phyloP scores from a whole-genome alignment of 2,329 filamentous ascomycete species.

The Alternaria brassicicola region DNA sequence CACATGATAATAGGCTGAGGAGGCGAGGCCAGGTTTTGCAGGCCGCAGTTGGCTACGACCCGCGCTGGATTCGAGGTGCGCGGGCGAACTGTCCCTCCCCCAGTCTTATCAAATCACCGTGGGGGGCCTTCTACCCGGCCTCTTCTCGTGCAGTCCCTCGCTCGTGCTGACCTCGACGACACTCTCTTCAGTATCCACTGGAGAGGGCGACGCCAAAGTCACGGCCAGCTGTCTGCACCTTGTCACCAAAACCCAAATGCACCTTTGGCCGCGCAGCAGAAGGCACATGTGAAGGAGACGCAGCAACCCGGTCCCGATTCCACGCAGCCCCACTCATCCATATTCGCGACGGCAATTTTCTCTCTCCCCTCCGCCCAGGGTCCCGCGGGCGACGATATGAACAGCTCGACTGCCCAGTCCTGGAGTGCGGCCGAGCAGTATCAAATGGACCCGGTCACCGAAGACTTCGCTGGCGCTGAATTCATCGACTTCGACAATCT shows the following conservation, averaged over 20 bases:
- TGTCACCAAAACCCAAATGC: background rate
- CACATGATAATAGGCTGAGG: constrained; percentile 12
- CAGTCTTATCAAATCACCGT: constrained; percentile 26
- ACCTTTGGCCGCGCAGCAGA: background rate
- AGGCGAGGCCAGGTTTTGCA: constrained; percentile 4
- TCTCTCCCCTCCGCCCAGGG: constrained; percentile 13
- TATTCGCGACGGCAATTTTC: constrained; percentile 16
- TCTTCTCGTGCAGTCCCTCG: constrained; percentile 16
- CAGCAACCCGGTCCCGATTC: constrained; percentile 3
- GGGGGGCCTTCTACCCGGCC: constrained; percentile 18
- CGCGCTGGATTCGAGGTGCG: constrained; percentile 11
- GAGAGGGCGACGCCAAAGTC: constrained; percentile 10
- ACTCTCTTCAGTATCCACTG: constrained; percentile 6
- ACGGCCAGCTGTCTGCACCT: background rate
- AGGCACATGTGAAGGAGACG: constrained; percentile 9
- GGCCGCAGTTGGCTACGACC: background rate
- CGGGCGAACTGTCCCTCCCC: constrained; percentile 9
- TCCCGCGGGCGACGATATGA: constrained; percentile 37
- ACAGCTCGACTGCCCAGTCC: constrained; percentile 38
- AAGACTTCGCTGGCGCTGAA: constrained; percentile 54
- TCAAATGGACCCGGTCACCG: constrained; percentile 49
- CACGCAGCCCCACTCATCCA: constrained; percentile 13
- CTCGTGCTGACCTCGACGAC: constrained; percentile 11
- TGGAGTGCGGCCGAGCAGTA: constrained; percentile 51
- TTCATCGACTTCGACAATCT: constrained; percentile 47